Evolutionary conservation across 352 stramenopile species (phyloP).

Genomic region (Phytophthora tentaculata): DNA sequence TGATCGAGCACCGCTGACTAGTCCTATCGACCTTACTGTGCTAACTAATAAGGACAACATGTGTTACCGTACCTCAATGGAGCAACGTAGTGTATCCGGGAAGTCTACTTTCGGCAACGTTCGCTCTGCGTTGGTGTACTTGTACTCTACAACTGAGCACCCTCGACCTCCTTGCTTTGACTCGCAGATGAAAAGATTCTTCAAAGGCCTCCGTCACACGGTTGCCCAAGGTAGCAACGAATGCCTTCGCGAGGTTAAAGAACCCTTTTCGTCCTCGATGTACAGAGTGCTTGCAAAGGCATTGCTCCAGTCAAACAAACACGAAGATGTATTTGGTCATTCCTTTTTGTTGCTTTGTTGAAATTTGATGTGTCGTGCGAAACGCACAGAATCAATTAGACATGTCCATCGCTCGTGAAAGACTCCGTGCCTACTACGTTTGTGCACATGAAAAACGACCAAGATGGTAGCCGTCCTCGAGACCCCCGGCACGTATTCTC

Average conservation of each 20-base stretch:
- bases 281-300: conserved; percentile 10
- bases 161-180: neutral
- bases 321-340: conserved; percentile 17
- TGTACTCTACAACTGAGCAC: neutral
- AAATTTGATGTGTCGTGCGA: conserved; percentile 23
- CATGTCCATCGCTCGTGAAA: conserved; percentile 15
- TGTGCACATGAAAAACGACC: conserved; percentile 42
- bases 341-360: conserved; percentile 12
- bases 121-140: conserved; percentile 2
- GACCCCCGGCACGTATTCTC: conserved; percentile 38
- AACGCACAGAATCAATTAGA: conserved; percentile 14
- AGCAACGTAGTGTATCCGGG: neutral
- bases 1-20: neutral
- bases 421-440: conserved; percentile 27
- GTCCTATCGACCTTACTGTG: neutral
- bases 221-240: conserved; percentile 3
- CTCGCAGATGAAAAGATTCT: neutral
- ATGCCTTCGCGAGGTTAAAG: conserved; percentile 12
- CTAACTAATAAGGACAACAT: conserved; percentile 7
- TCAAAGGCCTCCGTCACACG: conserved; percentile 5
- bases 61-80: neutral
- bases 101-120: conserved; percentile 3
- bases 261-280: conserved; percentile 16
- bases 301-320: neutral
- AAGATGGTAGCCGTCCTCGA: conserved; percentile 19